Conservation (phyloP, 257 asterid genomes). For the Penstemon newberryi region DNA sequence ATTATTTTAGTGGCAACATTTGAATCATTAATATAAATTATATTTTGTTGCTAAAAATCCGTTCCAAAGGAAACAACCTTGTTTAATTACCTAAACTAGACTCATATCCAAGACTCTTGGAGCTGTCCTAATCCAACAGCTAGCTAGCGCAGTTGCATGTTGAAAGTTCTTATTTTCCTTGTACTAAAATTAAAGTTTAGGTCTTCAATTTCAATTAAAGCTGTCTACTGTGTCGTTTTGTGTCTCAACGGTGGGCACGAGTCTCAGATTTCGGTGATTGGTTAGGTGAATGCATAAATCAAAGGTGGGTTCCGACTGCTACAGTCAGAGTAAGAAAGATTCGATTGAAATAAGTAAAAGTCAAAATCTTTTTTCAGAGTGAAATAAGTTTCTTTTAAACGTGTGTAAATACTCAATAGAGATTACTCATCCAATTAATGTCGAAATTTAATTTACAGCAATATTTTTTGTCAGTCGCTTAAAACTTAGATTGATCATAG, state of each 20-base stretch:
- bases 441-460: no score
- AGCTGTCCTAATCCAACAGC: background rate
- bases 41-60: no score
- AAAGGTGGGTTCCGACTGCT: background rate
- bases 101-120: background rate
- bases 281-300: background rate
- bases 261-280: background rate
- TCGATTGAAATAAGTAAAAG: no score
- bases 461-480: no score
- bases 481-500: no score
- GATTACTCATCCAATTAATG: no score
- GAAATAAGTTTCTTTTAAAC: no score
- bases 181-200: background rate
- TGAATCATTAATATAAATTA: no score
- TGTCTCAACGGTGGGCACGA: background rate
- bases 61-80: no score
- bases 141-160: background rate
- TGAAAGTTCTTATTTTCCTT: background rate
- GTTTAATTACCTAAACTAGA: background rate
- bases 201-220: background rate
- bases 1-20: no score
- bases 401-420: no score
- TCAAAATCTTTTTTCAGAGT: no score
- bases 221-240: conserved; percentile 12
- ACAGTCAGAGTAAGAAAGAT: background rate